Conservation (phyloP, 441 rosid genomes). For the Pelargonium citronellum region DNA sequence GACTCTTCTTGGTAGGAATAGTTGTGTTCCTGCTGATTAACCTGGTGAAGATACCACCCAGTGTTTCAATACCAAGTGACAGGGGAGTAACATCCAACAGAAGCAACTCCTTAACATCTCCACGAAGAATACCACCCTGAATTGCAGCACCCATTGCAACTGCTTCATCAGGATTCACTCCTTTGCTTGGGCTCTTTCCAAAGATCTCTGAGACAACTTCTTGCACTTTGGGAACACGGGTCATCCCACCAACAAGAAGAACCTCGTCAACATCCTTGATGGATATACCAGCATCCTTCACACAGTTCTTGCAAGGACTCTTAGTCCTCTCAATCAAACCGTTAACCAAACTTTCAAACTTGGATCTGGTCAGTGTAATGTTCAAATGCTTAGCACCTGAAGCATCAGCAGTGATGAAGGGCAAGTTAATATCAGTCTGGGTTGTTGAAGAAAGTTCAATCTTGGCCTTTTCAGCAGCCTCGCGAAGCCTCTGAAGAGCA, state of each 20-base stretch:
- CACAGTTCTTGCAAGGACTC: constrained; percentile 71
- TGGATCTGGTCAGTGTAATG: constrained; percentile 75
- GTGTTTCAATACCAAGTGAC: constrained; percentile 92
- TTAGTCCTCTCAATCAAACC: constrained; percentile 80
- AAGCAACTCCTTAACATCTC: constrained; percentile 87
- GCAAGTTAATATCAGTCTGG: constrained; percentile 87
- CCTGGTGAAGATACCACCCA: constrained; percentile 89
- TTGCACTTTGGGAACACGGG: constrained; percentile 93
- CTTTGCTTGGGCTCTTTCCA: constrained; percentile 86
- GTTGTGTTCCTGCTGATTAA: constrained; percentile 81
- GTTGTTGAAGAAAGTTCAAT: constrained; percentile 86
- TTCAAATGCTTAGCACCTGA: constrained; percentile 90
- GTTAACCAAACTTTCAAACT: constrained; percentile 64
- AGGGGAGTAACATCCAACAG: constrained; percentile 88
- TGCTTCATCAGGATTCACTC: constrained; percentile 97
- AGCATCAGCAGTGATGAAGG: constrained; percentile 86
- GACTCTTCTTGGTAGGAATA: constrained; percentile 95
- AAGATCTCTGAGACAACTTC: constrained; percentile 68
- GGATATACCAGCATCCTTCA: constrained; percentile 81
- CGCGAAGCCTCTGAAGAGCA: constrained; percentile 90
- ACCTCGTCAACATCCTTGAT: constrained; percentile 86
- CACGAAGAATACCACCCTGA: constrained; percentile 95
- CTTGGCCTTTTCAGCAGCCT: constrained; percentile 99
- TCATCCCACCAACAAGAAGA: constrained; percentile 96
- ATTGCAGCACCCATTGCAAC: constrained; percentile 97